A percentile compares a stretch with the other conserved stretches of the same genome.
Evolutionary conservation across 495 filamentous ascomycete species (phyloP).

Genomic region (Talaromyces wortmannii): DNA sequence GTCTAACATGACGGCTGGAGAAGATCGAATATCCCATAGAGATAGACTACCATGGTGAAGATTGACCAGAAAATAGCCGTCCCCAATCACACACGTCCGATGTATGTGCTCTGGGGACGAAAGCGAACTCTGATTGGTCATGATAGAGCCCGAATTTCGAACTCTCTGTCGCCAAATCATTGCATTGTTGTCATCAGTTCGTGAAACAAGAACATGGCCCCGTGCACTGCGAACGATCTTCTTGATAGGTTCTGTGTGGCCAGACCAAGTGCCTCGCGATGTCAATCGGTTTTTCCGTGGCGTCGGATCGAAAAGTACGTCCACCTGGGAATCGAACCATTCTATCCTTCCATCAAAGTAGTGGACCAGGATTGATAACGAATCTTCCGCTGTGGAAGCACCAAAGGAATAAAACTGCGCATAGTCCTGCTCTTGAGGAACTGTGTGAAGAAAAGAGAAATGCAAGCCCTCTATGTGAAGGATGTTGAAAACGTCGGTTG

Average conservation of each 20-base stretch:
- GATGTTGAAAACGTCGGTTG: slow-evolving; percentile 77
- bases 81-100: slow-evolving; percentile 67
- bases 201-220: slow-evolving; percentile 73
- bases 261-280: slow-evolving; percentile 64
- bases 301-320: slow-evolving; percentile 74
- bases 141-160: slow-evolving; percentile 34
- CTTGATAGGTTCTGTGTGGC: slow-evolving; percentile 72
- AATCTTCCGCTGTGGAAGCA: slow-evolving; percentile 45
- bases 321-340: slow-evolving; percentile 72
- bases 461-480: slow-evolving; percentile 69
- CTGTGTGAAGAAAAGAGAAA: slow-evolving; percentile 53
- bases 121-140: slow-evolving; percentile 66
- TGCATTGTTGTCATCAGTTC: slow-evolving; percentile 71
- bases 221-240: slow-evolving; percentile 80
- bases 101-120: slow-evolving; percentile 69
- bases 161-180: slow-evolving; percentile 73
- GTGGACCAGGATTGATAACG: slow-evolving; percentile 74
- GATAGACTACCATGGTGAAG: slow-evolving; percentile 71
- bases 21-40: slow-evolving; percentile 68
- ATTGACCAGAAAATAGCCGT: slow-evolving; percentile 73
- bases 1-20: slow-evolving; percentile 48
- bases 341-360: slow-evolving; percentile 80
- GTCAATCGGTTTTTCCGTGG: slow-evolving; percentile 55
- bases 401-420: slow-evolving; percentile 71
- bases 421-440: slow-evolving; percentile 43